Evolutionary conservation across 768 basidiomycete genomes (phyloP), one percentile per base, ranked within the genome.

Genomic region (Kwoniella sp.): DNA sequence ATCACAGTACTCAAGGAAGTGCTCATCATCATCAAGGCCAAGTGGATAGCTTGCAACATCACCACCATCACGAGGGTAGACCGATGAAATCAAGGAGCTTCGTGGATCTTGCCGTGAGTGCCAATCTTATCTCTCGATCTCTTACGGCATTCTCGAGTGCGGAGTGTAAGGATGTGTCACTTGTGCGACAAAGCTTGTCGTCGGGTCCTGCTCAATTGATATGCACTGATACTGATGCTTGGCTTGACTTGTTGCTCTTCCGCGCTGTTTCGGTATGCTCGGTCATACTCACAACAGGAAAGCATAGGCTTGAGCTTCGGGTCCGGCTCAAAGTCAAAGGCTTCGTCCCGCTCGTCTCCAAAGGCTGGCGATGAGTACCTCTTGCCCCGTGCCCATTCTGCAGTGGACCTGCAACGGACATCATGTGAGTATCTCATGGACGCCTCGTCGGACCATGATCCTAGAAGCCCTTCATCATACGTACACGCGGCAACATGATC

Each of bases 101-200:
- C 28, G 51, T 50, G 12, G 55, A 65, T 65, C 41, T 65, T 41
- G 63, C 63, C 25, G 63, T 65, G 30, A 64, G 63, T 64, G 11
- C 22, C 41, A 45, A 17, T 55, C 29, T 30, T 50, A 48, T 31
- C 45, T 59, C n/a, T 50, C 48, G 13, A 9, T 38, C 45, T 26
- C 45, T 61, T 54, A 61, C 60, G 60, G 60, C 60, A 61, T 57
- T 31, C 3, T n/a, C n/a, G n/a, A n/a, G n/a, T n/a, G 7, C 15
- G 9, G 2, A 22, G 62, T 63, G 62, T n/a, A 55, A 63, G 62
- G 62, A 38, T 51, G 62, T 63, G n/a, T n/a, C n/a, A n/a, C n/a
- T n/a, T n/a, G n/a, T n/a, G n/a, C n/a, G n/a, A n/a, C n/a, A n/a
- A n/a, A n/a, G n/a, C n/a, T n/a, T n/a, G n/a, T n/a, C n/a, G n/a